Evolutionary conservation across 257 asterid genomes (phyloP).

Genomic region (Petunia axillaris): DNA sequence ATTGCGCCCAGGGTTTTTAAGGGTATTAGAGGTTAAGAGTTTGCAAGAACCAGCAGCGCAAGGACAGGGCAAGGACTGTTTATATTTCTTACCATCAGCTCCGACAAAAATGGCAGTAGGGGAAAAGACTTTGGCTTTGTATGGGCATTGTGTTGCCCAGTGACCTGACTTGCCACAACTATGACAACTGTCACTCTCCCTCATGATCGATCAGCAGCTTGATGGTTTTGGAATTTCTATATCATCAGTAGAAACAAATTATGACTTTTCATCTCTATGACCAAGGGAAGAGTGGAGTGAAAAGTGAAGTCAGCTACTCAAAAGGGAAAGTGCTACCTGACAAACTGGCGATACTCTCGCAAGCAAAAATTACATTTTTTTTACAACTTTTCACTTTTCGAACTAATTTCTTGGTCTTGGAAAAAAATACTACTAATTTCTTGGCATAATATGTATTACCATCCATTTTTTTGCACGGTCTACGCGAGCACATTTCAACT

Average conservation of each 20-base stretch:
- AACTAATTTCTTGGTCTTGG: neutral
- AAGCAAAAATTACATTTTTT: neutral
- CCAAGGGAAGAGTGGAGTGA: neutral
- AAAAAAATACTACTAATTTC: too few relatives aligned
- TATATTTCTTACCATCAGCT: slow-evolving; percentile 4
- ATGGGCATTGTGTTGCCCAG: neutral
- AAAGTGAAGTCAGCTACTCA: neutral
- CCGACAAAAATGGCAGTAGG: neutral
- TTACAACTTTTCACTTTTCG: neutral
- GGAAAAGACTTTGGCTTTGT: neutral
- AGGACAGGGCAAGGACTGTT: neutral
- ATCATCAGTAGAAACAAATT: too few relatives aligned
- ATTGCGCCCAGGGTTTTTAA: neutral
- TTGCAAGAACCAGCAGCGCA: slow-evolving; percentile 14
- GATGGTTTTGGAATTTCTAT: neutral
- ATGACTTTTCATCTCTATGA: too few relatives aligned
- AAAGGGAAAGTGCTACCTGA: too few relatives aligned
- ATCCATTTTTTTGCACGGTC: too few relatives aligned
- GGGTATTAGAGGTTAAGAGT: slow-evolving; percentile 3
- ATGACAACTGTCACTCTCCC: neutral
- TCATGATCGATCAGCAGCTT: neutral
- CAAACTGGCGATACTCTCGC: neutral
- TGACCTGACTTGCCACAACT: neutral
- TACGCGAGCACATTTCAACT: too few relatives aligned
- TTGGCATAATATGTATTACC: too few relatives aligned